Evolutionary conservation across 2,329 filamentous ascomycete genomes (phyloP), one percentile per base, ranked within the genome.

Genomic region (Alternaria gaisen): DNA sequence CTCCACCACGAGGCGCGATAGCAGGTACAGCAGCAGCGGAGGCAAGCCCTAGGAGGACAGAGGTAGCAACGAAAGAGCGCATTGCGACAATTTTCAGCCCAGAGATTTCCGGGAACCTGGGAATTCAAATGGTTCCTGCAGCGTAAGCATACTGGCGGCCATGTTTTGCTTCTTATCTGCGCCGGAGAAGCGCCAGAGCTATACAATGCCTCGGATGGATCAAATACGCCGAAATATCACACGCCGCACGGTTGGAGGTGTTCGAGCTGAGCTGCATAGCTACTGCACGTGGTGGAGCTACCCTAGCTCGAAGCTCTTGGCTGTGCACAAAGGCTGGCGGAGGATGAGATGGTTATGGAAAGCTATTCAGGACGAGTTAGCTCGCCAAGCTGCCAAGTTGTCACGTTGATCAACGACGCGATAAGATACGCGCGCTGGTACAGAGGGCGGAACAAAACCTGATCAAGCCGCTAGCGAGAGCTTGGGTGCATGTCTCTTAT

Each of bases 11-110:
- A 38, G 71, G 68, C 46, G 69, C 60, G 24, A 72, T 69, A n/a
- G 63, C 68, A 50, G 72, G 71, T 30, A 73, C 60, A 9, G 67
- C 75, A 8, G 70, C 72, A 44, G 72, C 73, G 46, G 71, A 71
- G 14, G 72, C 74, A 18, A 75, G 60, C 54, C 71, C 62, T 52
- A 75, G 40, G 20, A 75, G 61, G 53, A 76, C 64, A 8, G 66
- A 67, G 30, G 67, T 72, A 58, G 69, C 65, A 56, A 72, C 42
- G 46, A 76, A 65, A 46, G 65, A 72, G 52, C 64, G 73, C 75
- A 77, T 77, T 47, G 42, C 67, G 63, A 66, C 40, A 22, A 56
- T 47, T 56, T 22, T 57, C 53, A 56, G 51, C 41, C 48, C 56
- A 53, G 30, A 26, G 43, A 14, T 28, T 51, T 51, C 56, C 47